Evolutionary conservation across 176 grass and related monocot species (phyloP).

Genomic region (maize (Zea mays)): Zm-B73-REFERENCE-NAM-5.0 NC_050100.1:34903501-34904000

Average conservation of each 20-base stretch:
- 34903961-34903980: no score
- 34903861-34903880: no score
- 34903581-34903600: not conserved
- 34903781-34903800: not conserved
- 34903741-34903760: not conserved
- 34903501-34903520: conserved; percentile 2
- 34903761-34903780: conserved; percentile 10
- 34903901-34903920: no score
- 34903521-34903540: not conserved
- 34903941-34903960: no score
- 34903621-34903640: not conserved
- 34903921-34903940: no score
- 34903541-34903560: not conserved
- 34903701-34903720: not conserved
- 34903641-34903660: not conserved
- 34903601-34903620: not conserved
- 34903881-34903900: no score
- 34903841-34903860: not conserved
- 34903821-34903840: not conserved
- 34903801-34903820: not conserved
- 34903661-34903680: not conserved
- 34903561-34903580: not conserved
- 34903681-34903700: not conserved
- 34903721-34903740: not conserved
- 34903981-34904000: no score